A percentile compares a stretch with the other conserved stretches of the same genome.
These are phyloP conservation scores for Phlegmacium glaucopus DNA, from an alignment of 768 basidiomycete species.

Conservation along the genomic window DNA sequence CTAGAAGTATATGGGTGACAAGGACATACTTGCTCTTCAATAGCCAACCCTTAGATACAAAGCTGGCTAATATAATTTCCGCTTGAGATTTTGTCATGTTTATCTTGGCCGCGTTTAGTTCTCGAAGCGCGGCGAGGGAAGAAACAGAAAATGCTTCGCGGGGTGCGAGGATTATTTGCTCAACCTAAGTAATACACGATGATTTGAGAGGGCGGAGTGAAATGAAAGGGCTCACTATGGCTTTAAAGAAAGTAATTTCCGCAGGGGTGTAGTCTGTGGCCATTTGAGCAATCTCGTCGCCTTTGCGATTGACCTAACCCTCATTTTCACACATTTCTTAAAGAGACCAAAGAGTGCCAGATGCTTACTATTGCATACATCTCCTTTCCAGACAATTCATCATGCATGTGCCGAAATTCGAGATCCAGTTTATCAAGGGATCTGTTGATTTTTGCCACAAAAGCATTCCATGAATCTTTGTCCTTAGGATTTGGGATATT, in stretches of 20 bases:
- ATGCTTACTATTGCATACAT: constrained; percentile 66
- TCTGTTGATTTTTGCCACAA: constrained; percentile 57
- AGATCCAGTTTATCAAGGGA: constrained; percentile 69
- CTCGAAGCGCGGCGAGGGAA: constrained; percentile 72
- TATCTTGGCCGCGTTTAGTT: constrained; percentile 55
- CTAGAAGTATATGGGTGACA: constrained; percentile 2
- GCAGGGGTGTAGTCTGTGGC: constrained; percentile 77
- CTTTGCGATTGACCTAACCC: constrained; percentile 71
- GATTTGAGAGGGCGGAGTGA: not conserved
- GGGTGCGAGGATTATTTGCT: constrained; percentile 84
- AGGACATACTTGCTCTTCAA: constrained; percentile 65
- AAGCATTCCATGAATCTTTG: constrained; percentile 53
- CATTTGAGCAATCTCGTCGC: constrained; percentile 78
- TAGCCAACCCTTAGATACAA: constrained; percentile 83
- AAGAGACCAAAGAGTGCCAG: not conserved
- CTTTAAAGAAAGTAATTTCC: constrained; percentile 85
- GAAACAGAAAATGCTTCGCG: constrained; percentile 72
- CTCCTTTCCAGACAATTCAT: constrained; percentile 62
- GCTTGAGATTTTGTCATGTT: constrained; percentile 76
- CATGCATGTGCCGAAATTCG: constrained; percentile 59
- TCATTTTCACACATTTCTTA: no score
- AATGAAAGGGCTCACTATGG: constrained; percentile 50
- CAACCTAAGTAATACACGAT: constrained; percentile 50
- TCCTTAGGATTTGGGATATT: constrained; percentile 39
- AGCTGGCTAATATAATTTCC: constrained; percentile 68